Base-by-base conservation (phyloP, 768 basidiomycete genomes). In the Hydnum rufescens region DNA sequence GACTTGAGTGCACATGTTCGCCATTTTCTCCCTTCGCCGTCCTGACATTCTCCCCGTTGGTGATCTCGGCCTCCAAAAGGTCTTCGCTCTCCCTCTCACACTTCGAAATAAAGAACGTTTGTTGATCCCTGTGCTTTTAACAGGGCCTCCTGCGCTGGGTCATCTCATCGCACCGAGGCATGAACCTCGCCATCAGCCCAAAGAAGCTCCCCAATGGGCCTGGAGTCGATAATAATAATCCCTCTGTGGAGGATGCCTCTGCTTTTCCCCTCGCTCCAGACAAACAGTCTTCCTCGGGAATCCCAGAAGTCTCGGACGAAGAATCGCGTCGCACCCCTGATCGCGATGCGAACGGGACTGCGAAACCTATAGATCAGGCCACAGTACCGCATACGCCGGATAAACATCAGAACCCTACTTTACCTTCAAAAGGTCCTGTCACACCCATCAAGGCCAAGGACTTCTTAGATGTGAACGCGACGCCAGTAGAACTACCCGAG, bases 1-100 rank as follows among this genome's bases (percentile, higher is more conserved):
- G n/a, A n/a, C 31, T 39, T 55, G 59, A 73, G 85, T 88, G n/a
- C 80, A 89, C 59, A 92, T 92, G 89, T 92, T 92, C 60, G 74
- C 82, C 13, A 85, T 95, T 42, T 93, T 92, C 64, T 81, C 84
- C 2, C 68, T 90, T 30, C 72, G 86, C 0, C 77, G 87, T 19
- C 83, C 83, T 1, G 77, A 92, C 62, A 81, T 95, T 51, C 70
- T 92, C 1, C 76, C 81, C 8, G 69, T 75, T 29, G 73, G 86
- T 4, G 88, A 92, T 59, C 71, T 92, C 16, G 87, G 87, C 13
- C 80, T 92, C 0, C 86, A 92, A 51, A 56, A 55, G 49, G 66
- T 65, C 44, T 63, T 13, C 26, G 13, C 44, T 8, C 26, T 13
- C 13, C 8, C 8, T 13, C 26, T 47, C 13, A 28, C 25, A 13